phyloP scores from a whole-genome alignment of 192 early-diverging fungal species.

The Helicostylum pulchrum region DNA sequence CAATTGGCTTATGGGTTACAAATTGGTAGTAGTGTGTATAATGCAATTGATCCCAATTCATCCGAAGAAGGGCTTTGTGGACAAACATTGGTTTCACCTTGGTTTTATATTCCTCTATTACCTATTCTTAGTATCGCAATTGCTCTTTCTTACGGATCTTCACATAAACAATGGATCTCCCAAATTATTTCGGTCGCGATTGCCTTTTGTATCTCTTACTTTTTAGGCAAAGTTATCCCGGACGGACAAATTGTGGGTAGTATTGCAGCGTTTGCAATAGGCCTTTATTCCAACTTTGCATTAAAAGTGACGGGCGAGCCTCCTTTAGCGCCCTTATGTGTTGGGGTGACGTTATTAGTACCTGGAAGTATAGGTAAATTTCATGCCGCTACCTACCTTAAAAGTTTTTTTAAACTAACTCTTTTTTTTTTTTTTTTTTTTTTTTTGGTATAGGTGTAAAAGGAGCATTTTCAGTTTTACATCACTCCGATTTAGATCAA shows the following conservation, averaged over 20 bases:
- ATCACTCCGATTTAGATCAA: constrained; percentile 17
- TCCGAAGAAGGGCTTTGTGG: constrained; percentile 21
- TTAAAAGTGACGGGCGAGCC: constrained; percentile 27
- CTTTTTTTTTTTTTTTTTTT: constrained; percentile 5
- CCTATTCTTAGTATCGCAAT: constrained; percentile 45
- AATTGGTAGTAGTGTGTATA: constrained; percentile 33
- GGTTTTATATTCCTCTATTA: constrained; percentile 44
- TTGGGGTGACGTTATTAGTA: constrained; percentile 77
- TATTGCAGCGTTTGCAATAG: constrained; percentile 30
- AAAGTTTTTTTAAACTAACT: neutral
- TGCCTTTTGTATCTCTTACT: constrained; percentile 22
- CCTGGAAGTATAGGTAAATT: constrained; percentile 66
- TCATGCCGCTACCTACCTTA: neutral
- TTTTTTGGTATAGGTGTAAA: constrained; percentile 22
- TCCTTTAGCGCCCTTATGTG: constrained; percentile 74
- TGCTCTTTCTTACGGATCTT: constrained; percentile 59
- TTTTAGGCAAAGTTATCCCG: constrained; percentile 23
- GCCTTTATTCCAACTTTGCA: constrained; percentile 34
- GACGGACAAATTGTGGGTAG: constrained; percentile 29
- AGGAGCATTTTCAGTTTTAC: constrained; percentile 28
- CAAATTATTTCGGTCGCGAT: constrained; percentile 19
- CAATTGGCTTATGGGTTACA: constrained; percentile 74
- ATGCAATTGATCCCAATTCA: constrained; percentile 21
- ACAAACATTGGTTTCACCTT: constrained; percentile 17
- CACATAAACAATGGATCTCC: constrained; percentile 37